phyloP scores from a whole-genome alignment of 2,329 filamentous ascomycete genomes.

The Bipolaris gigantea region DNA sequence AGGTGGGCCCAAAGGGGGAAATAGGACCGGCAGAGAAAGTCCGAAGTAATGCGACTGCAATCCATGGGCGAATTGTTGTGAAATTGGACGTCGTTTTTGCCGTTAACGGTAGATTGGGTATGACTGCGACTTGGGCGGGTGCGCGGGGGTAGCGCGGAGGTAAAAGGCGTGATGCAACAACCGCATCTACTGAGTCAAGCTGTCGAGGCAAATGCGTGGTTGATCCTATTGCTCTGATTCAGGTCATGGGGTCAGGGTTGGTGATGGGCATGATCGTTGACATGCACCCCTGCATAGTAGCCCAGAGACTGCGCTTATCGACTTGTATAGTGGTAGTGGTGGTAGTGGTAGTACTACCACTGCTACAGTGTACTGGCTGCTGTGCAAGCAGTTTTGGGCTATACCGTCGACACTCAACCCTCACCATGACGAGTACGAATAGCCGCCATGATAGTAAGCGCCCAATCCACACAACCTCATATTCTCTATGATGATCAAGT shows the following conservation, averaged over 20 bases:
- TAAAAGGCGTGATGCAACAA: background rate
- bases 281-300: background rate
- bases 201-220: background rate
- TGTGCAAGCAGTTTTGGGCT: background rate
- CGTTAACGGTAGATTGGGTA: background rate
- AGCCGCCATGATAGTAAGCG: no score
- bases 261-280: background rate
- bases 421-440: background rate
- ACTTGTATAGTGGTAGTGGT: no score
- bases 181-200: background rate
- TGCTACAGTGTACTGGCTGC: background rate
- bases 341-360: no score
- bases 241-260: background rate
- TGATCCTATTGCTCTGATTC: background rate
- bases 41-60: slow-evolving; percentile 12
- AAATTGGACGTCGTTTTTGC: background rate
- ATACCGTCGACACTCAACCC: no score
- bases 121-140: background rate
- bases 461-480: no score
- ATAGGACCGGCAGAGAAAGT: slow-evolving; percentile 5
- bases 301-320: background rate
- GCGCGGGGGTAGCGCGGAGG: background rate
- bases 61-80: background rate
- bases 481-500: background rate
- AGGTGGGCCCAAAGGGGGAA: background rate